A percentile compares a stretch with the other conserved stretches of the same genome.
Conservation (phyloP, 129 eudicot genomes). For the Escallonia herrerae region DNA sequence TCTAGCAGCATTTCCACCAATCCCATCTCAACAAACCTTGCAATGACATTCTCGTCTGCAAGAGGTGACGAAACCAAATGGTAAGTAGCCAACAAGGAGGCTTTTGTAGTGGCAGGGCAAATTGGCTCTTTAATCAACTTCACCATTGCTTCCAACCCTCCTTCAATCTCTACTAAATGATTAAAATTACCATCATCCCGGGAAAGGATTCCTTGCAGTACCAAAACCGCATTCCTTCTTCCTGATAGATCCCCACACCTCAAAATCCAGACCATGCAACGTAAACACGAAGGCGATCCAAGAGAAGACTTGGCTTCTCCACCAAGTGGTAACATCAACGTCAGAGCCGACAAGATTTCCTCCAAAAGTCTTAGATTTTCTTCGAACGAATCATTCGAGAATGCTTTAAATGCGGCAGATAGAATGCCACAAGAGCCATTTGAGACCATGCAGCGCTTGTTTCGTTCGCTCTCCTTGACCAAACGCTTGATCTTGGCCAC, state of each 20-base stretch:
- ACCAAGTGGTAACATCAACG: slow-evolving; percentile 33
- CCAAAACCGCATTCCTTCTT: slow-evolving; percentile 36
- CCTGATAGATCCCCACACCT: slow-evolving; percentile 38
- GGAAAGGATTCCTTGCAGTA: slow-evolving; percentile 34
- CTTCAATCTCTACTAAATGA: slow-evolving; percentile 32
- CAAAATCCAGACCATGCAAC: slow-evolving; percentile 27
- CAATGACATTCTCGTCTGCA: slow-evolving; percentile 15
- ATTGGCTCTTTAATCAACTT: slow-evolving; percentile 47
- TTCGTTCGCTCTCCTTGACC: slow-evolving; percentile 43
- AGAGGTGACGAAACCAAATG: slow-evolving; percentile 36
- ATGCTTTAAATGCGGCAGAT: slow-evolving; percentile 31
- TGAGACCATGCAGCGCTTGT: slow-evolving; percentile 31
- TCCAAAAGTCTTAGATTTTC: slow-evolving; percentile 26
- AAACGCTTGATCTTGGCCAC: slow-evolving; percentile 30
- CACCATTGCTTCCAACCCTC: slow-evolving; percentile 38
- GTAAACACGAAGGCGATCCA: slow-evolving; percentile 31
- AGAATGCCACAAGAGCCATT: slow-evolving; percentile 25
- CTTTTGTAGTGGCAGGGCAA: slow-evolving; percentile 46
- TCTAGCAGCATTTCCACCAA: slow-evolving; percentile 41
- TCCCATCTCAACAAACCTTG: slow-evolving; percentile 29
- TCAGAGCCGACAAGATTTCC: slow-evolving; percentile 37
- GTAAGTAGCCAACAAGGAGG: slow-evolving; percentile 41
- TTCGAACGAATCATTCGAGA: slow-evolving; percentile 13
- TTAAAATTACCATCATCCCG: slow-evolving; percentile 22
- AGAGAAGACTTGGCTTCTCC: slow-evolving; percentile 26